Base-by-base conservation (phyloP, 495 filamentous ascomycete genomes). In the Annulohypoxylon maeteangense region DNA sequence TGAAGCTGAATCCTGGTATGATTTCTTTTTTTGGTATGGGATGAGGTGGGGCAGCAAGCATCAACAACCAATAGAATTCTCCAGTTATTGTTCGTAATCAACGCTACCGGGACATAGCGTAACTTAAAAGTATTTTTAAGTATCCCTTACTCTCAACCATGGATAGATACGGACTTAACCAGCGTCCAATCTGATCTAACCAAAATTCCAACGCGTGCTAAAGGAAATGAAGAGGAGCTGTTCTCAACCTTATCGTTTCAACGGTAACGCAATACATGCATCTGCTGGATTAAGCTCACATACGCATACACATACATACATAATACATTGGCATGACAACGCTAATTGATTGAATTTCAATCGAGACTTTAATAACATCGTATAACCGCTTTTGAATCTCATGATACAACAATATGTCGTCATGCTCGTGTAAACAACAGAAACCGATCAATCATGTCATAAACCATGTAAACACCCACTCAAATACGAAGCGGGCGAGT, bases 11-110 rank as follows among this genome's bases (percentile, higher is more conserved):
- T 31, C 45, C 47, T 69, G 61, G 60, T 55, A 20, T 58, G 48
- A 58, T 63, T 65, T 66, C 66, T 65, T 69, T 73, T 73, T 73
- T 73, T 68, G 69, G 69, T 18, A 29, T 64, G 56, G 47, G 20
- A 27, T 4, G 16, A 55, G 4, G 20, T 27, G 57, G 66, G 54
- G 2, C 53, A 8, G 4, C n/a, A 36, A 29, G 36, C 14, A 45
- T 16, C 0, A 20, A 48, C 8, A 22, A n/a, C 62, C 68, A 70
- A 44, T 62, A 20, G 2, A 51, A 48, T 18, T 25, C 14, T 4
- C 48, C 22, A 16, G 10, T 63, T 27, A 58, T 63, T 20, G 53
- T 66, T 57, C 62, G 50, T 63, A 71, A 71, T 71, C 63, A 53
- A 16, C 54, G 55, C 38, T 62, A 56, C 36, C 36, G 32, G 14